These are phyloP conservation scores for Amanita subjunquillea DNA, from an alignment of 768 basidiomycete genomes.

Conservation along the genomic window DNA sequence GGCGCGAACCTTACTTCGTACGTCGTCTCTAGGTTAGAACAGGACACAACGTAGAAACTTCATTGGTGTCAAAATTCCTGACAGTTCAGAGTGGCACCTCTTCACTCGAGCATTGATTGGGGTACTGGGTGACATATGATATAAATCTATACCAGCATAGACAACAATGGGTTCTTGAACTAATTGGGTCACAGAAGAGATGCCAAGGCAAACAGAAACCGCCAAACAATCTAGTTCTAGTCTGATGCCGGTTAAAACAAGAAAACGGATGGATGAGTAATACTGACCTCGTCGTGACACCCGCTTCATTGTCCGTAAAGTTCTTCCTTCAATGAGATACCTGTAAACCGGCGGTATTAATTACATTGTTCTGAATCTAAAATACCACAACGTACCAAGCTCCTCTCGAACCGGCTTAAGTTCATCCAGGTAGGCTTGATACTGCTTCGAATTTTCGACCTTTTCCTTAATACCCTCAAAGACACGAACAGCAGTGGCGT, in stretches of 20 bases:
- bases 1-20: too few relatives aligned
- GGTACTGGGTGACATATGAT: too few relatives aligned
- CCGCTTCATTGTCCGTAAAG: constrained; percentile 25
- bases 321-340: constrained; percentile 33
- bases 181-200: too few relatives aligned
- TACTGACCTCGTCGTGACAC: neutral
- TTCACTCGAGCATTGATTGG: too few relatives aligned
- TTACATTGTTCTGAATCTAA: neutral
- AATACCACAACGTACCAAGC: constrained; percentile 49
- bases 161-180: too few relatives aligned
- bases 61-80: too few relatives aligned
- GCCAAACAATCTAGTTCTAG: neutral
- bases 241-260: neutral
- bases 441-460: constrained; percentile 95
- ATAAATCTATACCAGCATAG: too few relatives aligned
- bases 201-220: too few relatives aligned
- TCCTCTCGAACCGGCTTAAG: constrained; percentile 83
- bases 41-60: too few relatives aligned
- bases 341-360: constrained; percentile 12
- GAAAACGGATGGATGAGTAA: neutral
- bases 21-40: too few relatives aligned
- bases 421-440: constrained; percentile 87
- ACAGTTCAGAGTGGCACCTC: too few relatives aligned
- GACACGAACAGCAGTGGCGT: constrained; percentile 90
- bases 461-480: constrained; percentile 96